phyloP scores from a whole-genome alignment of 495 filamentous ascomycete genomes.

The Neurospora africana region DNA sequence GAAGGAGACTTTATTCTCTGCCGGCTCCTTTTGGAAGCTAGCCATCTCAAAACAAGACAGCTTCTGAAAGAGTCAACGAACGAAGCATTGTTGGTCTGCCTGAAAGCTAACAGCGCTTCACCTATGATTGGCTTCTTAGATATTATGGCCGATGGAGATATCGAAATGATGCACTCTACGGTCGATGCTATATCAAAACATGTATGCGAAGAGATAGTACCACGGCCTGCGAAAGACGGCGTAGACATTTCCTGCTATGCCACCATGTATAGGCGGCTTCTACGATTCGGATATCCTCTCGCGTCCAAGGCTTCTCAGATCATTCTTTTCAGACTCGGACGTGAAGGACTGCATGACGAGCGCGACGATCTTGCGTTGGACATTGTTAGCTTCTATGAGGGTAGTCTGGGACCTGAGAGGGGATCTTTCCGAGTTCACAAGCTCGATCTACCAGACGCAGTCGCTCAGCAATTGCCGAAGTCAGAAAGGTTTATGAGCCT shows the following conservation, averaged over 20 bases:
- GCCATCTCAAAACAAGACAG: not conserved
- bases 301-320: conserved; percentile 12
- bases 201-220: conserved; percentile 3
- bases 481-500: not conserved
- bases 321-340: conserved; percentile 21
- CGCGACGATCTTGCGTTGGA: conserved; percentile 18
- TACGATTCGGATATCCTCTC: conserved; percentile 7
- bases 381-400: conserved; percentile 15
- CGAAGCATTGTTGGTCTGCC: not conserved
- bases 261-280: conserved; percentile 3
- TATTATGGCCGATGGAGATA: conserved; percentile 17
- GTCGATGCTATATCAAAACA: conserved; percentile 7
- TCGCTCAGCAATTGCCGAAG: conserved; percentile 4
- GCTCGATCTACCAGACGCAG: conserved; percentile 20
- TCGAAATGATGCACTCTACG: not conserved
- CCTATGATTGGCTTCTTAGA: conserved; percentile 17
- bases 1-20: conserved; percentile 21
- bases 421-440: conserved; percentile 19
- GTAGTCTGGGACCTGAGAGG: not conserved
- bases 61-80: not conserved
- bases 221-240: not conserved
- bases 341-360: conserved; percentile 19
- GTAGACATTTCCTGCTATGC: conserved; percentile 6
- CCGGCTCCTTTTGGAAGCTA: conserved; percentile 20
- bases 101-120: not conserved